phyloP scores from a whole-genome alignment of 495 filamentous ascomycete genomes.

The Penicillium nucicola region DNA sequence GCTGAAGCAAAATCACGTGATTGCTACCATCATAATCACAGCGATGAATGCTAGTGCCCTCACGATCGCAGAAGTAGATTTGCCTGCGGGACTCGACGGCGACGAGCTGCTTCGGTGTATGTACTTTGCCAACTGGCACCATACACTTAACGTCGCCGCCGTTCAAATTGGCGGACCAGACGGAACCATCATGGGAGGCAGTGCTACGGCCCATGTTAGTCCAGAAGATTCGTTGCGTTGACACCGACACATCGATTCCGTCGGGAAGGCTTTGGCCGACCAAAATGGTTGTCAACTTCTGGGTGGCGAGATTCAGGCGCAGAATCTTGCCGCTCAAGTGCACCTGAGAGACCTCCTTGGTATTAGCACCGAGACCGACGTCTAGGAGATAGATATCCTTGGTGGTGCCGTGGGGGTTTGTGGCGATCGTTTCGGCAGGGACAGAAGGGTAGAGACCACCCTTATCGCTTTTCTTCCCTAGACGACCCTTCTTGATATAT shows the following conservation, averaged over 20 bases:
- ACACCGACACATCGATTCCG: constrained; percentile 40
- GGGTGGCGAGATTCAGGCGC: no score
- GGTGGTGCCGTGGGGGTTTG: no score
- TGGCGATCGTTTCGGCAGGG: no score
- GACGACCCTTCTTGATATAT: constrained; percentile 28
- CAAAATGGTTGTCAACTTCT: constrained; percentile 26
- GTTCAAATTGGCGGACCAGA: constrained; percentile 44
- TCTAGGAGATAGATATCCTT: constrained; percentile 32
- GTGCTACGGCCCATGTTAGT: constrained; percentile 48
- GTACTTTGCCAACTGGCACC: constrained; percentile 32
- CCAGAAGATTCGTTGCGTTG: constrained; percentile 45
- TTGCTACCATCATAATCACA: constrained; percentile 49
- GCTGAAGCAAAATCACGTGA: no score
- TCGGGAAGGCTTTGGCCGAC: constrained; percentile 41
- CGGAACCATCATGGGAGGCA: constrained; percentile 36
- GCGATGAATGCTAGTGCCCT: constrained; percentile 47
- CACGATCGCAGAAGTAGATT: constrained; percentile 55
- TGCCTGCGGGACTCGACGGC: constrained; percentile 25
- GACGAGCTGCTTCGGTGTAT: constrained; percentile 55
- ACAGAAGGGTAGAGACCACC: no score
- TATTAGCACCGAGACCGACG: constrained; percentile 26
- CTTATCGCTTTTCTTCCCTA: constrained; percentile 30
- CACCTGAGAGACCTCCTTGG: no score
- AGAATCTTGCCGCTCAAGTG: no score
- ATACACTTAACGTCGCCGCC: constrained; percentile 38